Base-by-base conservation (phyloP, 2,329 filamentous ascomycete genomes). In the Diaporthe citriasiana region DNA sequence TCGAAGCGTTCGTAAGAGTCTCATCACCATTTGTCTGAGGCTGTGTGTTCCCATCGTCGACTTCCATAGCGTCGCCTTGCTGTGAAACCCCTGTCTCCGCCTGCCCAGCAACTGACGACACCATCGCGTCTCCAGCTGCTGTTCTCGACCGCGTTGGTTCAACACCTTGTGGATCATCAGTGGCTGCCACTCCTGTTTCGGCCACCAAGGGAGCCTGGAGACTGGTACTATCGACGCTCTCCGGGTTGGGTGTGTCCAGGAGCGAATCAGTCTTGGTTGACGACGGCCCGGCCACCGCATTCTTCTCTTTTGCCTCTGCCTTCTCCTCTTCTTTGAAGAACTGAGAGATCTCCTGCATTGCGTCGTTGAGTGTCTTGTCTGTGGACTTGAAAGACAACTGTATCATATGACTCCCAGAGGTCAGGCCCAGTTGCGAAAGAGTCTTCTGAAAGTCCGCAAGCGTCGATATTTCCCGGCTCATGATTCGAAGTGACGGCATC, bases 361-460 rank as follows among this genome's bases (percentile, higher is more conserved):
- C 96, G 76, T 96, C 93, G 77, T 95, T 94, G 38, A 98, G 84
- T 3, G 95, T 95, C 81, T 90, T 91, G 17, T 93, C 92, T 9
- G 94, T 97, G 76, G 88, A 88, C 80, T 89, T 91, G 84, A 96
- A 98, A 45, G 88, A 91, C 74, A 99, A 84, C 73, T 94, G 90
- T 71, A 99, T 88, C 72, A 98, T 84, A 6, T 94, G 92, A 79
- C 90, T 96, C 8, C 97, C 96, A 63, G 91, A 93, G 80, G 95
- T 97, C 79, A 97, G 93, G 0, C 97, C 97, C 25, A 98, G 85
- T 81, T 98, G 94, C 7, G 92, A 92, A 59, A 99, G 84, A 0
- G 94, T 95, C 87, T 97, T 97, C 82, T 98, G 95, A 73, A 98
- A 88, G 79, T 97, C 95, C 25, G 87, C 87, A 78, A 98, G 94